Conservation (phyloP, 2,329 filamentous ascomycete species). For the Ampelomyces quisqualis region DNA sequence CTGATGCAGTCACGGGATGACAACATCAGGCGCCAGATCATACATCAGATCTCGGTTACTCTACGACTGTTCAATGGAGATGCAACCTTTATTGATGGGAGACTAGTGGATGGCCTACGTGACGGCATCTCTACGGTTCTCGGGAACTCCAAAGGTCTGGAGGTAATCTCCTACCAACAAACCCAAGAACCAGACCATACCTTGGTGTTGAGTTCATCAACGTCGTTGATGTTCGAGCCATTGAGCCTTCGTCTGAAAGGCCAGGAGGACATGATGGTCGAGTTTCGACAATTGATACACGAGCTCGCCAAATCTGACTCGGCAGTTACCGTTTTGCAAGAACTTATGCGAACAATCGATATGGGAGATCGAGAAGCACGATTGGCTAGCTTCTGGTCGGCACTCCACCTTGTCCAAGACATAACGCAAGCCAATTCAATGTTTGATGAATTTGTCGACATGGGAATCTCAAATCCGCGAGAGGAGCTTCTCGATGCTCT, state of each 20-base stretch:
- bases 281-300: slow-evolving; percentile 61
- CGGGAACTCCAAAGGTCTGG: slow-evolving; percentile 33
- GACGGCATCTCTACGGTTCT: slow-evolving; percentile 66
- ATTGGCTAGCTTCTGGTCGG: slow-evolving; percentile 77
- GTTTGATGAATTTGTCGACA: slow-evolving; percentile 67
- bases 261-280: slow-evolving; percentile 64
- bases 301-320: slow-evolving; percentile 53
- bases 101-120: slow-evolving; percentile 67
- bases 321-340: slow-evolving; percentile 57
- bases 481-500: slow-evolving; percentile 59
- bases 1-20: slow-evolving; percentile 85
- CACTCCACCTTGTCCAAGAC: slow-evolving; percentile 68
- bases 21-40: slow-evolving; percentile 67
- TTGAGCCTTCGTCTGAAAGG: slow-evolving; percentile 61
- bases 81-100: slow-evolving; percentile 65
- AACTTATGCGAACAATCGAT: slow-evolving; percentile 65
- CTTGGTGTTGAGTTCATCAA: slow-evolving; percentile 15
- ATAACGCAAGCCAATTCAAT: slow-evolving; percentile 55
- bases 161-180: slow-evolving; percentile 19
- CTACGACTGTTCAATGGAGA: slow-evolving; percentile 66
- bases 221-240: slow-evolving; percentile 54
- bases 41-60: slow-evolving; percentile 75
- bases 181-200: slow-evolving; percentile 13
- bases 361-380: slow-evolving; percentile 60
- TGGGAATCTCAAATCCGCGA: slow-evolving; percentile 38